phyloP scores from a whole-genome alignment of 78 protist species.

The Chrysochromulina parva region DNA sequence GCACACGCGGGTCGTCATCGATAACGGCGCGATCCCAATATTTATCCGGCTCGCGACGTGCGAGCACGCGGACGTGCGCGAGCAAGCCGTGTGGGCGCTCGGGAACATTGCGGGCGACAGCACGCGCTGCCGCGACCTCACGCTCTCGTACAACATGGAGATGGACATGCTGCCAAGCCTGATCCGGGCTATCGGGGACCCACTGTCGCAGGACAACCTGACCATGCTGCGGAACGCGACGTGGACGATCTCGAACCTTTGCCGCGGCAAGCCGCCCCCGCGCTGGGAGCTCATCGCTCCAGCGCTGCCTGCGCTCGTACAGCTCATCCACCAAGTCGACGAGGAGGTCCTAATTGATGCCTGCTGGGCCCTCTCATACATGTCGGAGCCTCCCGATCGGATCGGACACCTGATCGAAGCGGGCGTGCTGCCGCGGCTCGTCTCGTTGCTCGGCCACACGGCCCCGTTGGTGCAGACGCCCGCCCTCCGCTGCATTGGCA shows the following conservation, averaged over 20 bases:
- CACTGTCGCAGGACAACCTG: background rate
- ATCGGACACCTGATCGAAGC: conserved; percentile 83
- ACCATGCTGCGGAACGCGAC: conserved; percentile 90
- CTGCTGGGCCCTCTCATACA: conserved; percentile 95
- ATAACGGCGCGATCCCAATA: conserved; percentile 79
- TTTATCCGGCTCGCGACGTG: conserved; percentile 74
- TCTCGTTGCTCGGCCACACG: conserved; percentile 74
- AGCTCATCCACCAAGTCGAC: conserved; percentile 69
- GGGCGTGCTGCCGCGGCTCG: conserved; percentile 73
- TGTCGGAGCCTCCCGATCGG: conserved; percentile 84
- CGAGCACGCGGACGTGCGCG: conserved; percentile 83
- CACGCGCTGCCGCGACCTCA: conserved; percentile 78
- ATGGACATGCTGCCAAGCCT: conserved; percentile 33
- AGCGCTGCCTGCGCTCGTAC: conserved; percentile 60
- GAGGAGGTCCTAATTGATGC: conserved; percentile 90
- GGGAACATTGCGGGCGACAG: conserved; percentile 98
- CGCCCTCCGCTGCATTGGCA: conserved; percentile 93
- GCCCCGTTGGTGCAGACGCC: conserved; percentile 80
- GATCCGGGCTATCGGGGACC: conserved; percentile 59
- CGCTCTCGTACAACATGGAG: conserved; percentile 61
- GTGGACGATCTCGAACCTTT: conserved; percentile 94
- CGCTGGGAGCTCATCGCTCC: conserved; percentile 36
- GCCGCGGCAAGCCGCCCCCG: conserved; percentile 93
- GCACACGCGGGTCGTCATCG: conserved; percentile 82
- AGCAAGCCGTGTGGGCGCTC: conserved; percentile 96